Conservation (phyloP, 73 alveolate species). For the Paramecium octaurelia region DNA sequence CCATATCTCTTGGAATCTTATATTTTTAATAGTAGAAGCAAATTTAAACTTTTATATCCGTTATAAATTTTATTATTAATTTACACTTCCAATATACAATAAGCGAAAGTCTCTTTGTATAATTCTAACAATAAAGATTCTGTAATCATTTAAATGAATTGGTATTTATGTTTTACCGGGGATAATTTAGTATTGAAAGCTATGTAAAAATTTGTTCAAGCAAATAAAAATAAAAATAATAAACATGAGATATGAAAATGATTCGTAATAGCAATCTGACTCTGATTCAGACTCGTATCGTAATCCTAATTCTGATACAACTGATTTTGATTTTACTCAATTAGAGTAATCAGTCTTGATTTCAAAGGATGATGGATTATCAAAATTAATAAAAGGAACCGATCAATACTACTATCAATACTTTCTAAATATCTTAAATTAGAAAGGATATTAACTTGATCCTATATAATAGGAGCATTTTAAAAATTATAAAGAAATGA, state of each 20-base stretch:
- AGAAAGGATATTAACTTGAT: background rate
- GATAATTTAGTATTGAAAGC: background rate
- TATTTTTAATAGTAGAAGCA: background rate
- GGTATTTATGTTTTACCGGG: background rate
- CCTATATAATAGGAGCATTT: background rate
- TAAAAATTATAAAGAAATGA: background rate
- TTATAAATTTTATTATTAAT: too few relatives aligned
- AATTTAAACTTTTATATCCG: background rate
- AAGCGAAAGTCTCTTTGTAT: too few relatives aligned
- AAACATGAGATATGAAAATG: background rate
- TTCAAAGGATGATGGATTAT: background rate
- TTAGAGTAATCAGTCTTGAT: background rate
- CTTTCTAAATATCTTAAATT: background rate
- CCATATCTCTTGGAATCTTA: background rate
- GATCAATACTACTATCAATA: background rate
- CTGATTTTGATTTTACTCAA: background rate
- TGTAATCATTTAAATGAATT: too few relatives aligned
- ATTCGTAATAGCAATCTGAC: background rate
- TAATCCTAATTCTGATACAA: background rate
- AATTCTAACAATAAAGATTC: background rate
- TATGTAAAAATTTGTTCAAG: background rate
- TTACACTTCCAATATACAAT: background rate
- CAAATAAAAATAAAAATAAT: background rate
- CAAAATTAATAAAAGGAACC: background rate
- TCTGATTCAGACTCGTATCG: background rate